Evolutionary conservation across 2,329 filamentous ascomycete species (phyloP).

Genomic region (Gaeumannomyces tritici): DNA sequence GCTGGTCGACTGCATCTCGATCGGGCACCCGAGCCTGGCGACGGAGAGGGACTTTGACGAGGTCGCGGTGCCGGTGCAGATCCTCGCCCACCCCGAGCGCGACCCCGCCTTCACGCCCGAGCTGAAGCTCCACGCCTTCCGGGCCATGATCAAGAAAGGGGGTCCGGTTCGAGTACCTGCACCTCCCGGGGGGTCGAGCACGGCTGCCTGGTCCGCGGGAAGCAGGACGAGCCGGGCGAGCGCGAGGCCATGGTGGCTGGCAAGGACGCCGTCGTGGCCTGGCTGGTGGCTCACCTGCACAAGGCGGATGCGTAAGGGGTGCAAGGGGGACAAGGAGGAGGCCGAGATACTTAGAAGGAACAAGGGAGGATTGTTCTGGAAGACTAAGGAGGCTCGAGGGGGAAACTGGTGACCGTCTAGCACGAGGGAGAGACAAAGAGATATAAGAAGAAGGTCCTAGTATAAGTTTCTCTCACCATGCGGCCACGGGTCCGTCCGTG

Average conservation of each 20-base stretch:
- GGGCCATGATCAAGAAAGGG: conserved; percentile 24
- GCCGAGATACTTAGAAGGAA: no score
- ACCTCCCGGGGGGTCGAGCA: conserved; percentile 41
- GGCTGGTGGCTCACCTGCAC: conserved; percentile 25
- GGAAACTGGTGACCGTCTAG: not conserved
- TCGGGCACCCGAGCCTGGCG: conserved; percentile 33
- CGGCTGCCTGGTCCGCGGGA: conserved; percentile 31
- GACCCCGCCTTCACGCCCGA: conserved; percentile 32
- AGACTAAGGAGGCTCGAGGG: not conserved
- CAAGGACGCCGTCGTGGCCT: conserved; percentile 35
- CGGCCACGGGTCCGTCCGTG: no score
- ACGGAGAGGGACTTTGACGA: conserved; percentile 33
- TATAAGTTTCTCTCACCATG: no score
- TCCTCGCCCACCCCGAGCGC: conserved; percentile 37
- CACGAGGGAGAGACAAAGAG: no score
- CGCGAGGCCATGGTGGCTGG: conserved; percentile 32
- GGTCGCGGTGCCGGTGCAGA: conserved; percentile 37
- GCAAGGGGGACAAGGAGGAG: no score
- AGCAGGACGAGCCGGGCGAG: conserved; percentile 26
- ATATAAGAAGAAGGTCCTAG: no score
- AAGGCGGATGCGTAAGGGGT: not conserved
- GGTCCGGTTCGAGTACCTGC: conserved; percentile 36
- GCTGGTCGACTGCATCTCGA: conserved; percentile 34
- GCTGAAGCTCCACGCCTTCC: conserved; percentile 32
- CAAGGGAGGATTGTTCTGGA: not conserved